Evolutionary conservation across 768 basidiomycete genomes (phyloP).

Genomic region (Tylopilus intermedius): DNA sequence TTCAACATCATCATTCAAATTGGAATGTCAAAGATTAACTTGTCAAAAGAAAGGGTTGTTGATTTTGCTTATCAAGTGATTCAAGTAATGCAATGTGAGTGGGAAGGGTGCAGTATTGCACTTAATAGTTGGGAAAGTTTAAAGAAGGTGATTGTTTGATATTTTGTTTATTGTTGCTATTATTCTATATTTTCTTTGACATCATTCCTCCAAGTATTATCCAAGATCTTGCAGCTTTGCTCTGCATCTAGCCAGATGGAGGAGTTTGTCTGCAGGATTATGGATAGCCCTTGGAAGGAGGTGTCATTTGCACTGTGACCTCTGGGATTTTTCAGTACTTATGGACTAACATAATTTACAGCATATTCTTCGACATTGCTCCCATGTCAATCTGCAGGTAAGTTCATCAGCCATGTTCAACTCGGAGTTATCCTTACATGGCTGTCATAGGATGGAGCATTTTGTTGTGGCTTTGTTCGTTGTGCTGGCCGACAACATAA

Average conservation of each 20-base stretch:
- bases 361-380: slow-evolving; percentile 27
- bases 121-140: slow-evolving; percentile 29
- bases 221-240: slow-evolving; percentile 13
- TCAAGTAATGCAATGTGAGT: slow-evolving; percentile 27
- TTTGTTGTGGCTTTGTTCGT: slow-evolving; percentile 22
- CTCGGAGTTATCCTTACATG: background rate
- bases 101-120: slow-evolving; percentile 23
- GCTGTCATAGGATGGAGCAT: slow-evolving; percentile 22
- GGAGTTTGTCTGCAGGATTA: slow-evolving; percentile 19
- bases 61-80: slow-evolving; percentile 23
- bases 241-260: slow-evolving; percentile 7
- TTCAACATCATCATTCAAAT: slow-evolving; percentile 10
- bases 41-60: slow-evolving; percentile 21
- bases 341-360: slow-evolving; percentile 12
- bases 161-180: slow-evolving; percentile 7
- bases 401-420: background rate
- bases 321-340: background rate
- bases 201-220: slow-evolving; percentile 2
- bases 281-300: slow-evolving; percentile 15
- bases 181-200: background rate
- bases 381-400: slow-evolving; percentile 15
- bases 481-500: slow-evolving; percentile 26
- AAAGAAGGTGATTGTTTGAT: slow-evolving; percentile 24
- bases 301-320: background rate
- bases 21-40: slow-evolving; percentile 13